Evolutionary conservation across 2,329 filamentous ascomycete species (phyloP).

Genomic region (Fusarium fracticaudum): DNA sequence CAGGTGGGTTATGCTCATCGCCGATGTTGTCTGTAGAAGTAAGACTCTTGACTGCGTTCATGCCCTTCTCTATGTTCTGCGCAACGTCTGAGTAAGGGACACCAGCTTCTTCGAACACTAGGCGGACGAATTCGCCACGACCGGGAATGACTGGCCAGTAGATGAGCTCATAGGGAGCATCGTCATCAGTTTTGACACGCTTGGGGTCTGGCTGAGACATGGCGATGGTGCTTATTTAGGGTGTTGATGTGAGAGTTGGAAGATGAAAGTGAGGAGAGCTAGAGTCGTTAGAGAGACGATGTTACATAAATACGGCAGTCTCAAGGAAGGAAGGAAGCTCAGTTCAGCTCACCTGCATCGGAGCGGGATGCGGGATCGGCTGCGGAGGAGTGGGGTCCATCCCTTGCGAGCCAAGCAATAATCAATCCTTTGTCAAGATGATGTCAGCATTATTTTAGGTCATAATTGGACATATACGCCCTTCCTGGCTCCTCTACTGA

Average conservation of each 20-base stretch:
- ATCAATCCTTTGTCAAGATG: not conserved
- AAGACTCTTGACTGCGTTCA: conserved; percentile 58
- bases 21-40: conserved; percentile 57
- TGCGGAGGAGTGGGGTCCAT: conserved; percentile 15
- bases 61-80: conserved; percentile 56
- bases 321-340: not conserved
- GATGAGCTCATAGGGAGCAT: conserved; percentile 68
- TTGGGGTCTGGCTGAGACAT: conserved; percentile 42
- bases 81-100: conserved; percentile 69
- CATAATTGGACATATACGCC: not conserved
- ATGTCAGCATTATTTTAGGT: not conserved
- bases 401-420: not conserved
- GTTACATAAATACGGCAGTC: not conserved
- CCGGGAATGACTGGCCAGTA: conserved; percentile 80
- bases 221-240: not conserved
- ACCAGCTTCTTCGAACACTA: conserved; percentile 75
- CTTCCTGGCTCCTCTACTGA: not conserved
- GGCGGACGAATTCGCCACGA: conserved; percentile 77
- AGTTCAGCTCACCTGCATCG: not conserved
- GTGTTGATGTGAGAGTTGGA: not conserved
- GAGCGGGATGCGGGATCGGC: not conserved
- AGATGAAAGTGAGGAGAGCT: not conserved
- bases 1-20: conserved; percentile 69
- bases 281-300: not conserved
- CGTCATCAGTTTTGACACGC: conserved; percentile 50